phyloP scores from a whole-genome alignment of 306 rosid species.

The Sicyos edulis region DNA sequence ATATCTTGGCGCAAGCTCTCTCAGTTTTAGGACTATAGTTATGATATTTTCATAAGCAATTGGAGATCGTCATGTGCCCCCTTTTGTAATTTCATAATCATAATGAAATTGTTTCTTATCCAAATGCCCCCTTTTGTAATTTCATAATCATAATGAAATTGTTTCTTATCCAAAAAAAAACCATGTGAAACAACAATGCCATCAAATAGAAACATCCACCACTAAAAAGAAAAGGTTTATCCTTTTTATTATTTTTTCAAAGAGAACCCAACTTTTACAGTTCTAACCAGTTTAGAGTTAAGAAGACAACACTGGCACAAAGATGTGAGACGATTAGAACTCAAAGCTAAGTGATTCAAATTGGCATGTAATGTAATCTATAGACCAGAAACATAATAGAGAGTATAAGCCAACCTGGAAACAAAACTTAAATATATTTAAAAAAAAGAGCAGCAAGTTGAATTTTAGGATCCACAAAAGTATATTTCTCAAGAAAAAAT shows the following conservation, averaged over 20 bases:
- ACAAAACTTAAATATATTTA: constrained; percentile 5
- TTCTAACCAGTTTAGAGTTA: not conserved
- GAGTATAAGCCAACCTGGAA: not conserved
- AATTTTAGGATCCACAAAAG: not conserved
- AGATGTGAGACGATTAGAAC: not conserved
- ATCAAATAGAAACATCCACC: not conserved
- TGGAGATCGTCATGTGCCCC: too few species aligned
- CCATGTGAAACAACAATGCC: not conserved
- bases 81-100: too few species aligned
- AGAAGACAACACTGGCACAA: not conserved
- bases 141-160: too few species aligned
- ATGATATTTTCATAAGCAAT: too few species aligned
- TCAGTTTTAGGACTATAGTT: too few species aligned
- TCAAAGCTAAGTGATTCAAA: not conserved
- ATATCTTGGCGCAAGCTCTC: too few species aligned
- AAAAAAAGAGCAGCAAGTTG: not conserved
- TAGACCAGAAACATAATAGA: not conserved
- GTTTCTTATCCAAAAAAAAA: too few species aligned
- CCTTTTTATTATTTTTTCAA: not conserved
- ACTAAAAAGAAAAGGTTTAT: not conserved
- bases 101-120: too few species aligned
- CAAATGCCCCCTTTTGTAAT: too few species aligned
- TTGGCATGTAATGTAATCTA: not conserved
- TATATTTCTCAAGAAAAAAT: not conserved
- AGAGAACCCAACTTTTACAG: not conserved